Conservation (phyloP, 208 protist genomes). For the Wallacemonas sp. region DNA sequence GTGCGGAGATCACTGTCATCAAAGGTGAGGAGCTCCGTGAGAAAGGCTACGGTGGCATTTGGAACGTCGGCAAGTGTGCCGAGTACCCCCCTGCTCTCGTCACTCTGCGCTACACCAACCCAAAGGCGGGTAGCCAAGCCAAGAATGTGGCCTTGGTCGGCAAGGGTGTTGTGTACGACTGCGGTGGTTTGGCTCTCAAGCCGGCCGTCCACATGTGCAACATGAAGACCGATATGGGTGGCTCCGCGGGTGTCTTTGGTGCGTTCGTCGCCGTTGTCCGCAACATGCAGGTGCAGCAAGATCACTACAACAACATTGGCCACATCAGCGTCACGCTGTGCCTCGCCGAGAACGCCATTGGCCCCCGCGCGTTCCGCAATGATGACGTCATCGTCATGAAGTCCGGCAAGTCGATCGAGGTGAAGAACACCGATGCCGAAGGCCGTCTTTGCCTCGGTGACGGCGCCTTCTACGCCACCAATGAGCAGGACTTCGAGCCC, state of each 20-base stretch:
- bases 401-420: conserved; percentile 85
- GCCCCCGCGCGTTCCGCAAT: conserved; percentile 60
- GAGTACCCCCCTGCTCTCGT: conserved; percentile 67
- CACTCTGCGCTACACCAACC: conserved; percentile 60
- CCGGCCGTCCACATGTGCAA: conserved; percentile 62
- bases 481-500: conserved; percentile 65
- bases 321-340: conserved; percentile 76
- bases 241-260: conserved; percentile 74
- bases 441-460: conserved; percentile 88
- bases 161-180: conserved; percentile 90
- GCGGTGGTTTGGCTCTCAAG: conserved; percentile 86
- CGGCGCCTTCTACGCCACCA: conserved; percentile 79
- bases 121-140: conserved; percentile 22
- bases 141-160: conserved; percentile 76
- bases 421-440: conserved; percentile 91
- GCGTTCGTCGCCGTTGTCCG: conserved; percentile 71
- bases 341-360: conserved; percentile 87
- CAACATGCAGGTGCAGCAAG: conserved; percentile 30
- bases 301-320: conserved; percentile 27
- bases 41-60: conserved; percentile 72
- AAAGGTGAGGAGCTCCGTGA: conserved; percentile 69
- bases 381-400: conserved; percentile 87
- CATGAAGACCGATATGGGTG: conserved; percentile 92
- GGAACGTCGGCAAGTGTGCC: conserved; percentile 69
- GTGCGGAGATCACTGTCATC: conserved; percentile 49